These are phyloP conservation scores for Boletus patriciae DNA, from an alignment of 768 basidiomycete genomes.

Conservation along the genomic window DNA sequence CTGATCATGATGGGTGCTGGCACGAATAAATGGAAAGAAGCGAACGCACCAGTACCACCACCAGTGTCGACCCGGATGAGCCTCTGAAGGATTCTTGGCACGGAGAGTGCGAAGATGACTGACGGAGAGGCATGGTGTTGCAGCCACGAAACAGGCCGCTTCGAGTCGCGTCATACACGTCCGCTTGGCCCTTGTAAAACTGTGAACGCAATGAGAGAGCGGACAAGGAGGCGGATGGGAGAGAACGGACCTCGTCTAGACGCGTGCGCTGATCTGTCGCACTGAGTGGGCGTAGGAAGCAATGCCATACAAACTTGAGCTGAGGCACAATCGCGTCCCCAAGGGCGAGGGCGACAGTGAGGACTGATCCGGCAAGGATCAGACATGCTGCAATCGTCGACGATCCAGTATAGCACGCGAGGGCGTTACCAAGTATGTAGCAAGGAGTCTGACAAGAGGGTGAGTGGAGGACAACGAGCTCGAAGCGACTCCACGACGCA, in stretches of 20 bases:
- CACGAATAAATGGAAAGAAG: neutral
- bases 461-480: neutral
- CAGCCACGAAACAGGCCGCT: slow-evolving; percentile 62
- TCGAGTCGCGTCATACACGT: slow-evolving; percentile 71
- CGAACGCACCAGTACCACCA: slow-evolving; percentile 58
- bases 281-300: slow-evolving; percentile 46
- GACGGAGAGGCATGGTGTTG: slow-evolving; percentile 69
- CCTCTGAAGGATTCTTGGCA: slow-evolving; percentile 39
- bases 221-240: neutral
- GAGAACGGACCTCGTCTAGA: slow-evolving; percentile 41
- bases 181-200: slow-evolving; percentile 70
- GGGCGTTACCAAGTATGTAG: too few species aligned
- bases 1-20: neutral
- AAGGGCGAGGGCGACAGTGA: slow-evolving; percentile 23
- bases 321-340: slow-evolving; percentile 37
- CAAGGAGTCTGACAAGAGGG: slow-evolving; percentile 13
- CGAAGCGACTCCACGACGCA: neutral
- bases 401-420: slow-evolving; percentile 33
- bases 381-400: slow-evolving; percentile 29
- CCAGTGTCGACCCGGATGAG: slow-evolving; percentile 80
- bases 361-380: slow-evolving; percentile 25
- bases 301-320: slow-evolving; percentile 51
- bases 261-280: slow-evolving; percentile 43
- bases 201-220: slow-evolving; percentile 31
- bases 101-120: slow-evolving; percentile 56